Evolutionary conservation across 192 early-diverging fungal genomes (phyloP).

Genomic region (Gonapodya prolifera): DNA sequence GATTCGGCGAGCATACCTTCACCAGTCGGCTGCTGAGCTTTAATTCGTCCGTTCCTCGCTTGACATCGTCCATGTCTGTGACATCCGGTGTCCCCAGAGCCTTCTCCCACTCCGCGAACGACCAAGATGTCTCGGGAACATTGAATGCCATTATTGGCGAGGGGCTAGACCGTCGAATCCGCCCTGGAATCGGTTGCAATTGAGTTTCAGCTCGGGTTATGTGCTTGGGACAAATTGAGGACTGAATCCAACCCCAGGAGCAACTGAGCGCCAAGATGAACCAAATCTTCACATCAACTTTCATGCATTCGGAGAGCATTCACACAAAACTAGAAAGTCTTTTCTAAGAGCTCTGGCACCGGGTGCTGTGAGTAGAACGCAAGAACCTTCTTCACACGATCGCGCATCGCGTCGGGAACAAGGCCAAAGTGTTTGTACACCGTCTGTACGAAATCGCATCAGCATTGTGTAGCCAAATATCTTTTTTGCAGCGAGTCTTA

Average conservation of each 20-base stretch:
- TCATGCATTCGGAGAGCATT: background rate
- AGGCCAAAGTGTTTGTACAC: slow-evolving; percentile 83
- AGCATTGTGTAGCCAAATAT: slow-evolving; percentile 2
- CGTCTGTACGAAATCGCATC: slow-evolving; percentile 21
- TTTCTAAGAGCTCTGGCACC: background rate
- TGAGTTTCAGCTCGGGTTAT: background rate
- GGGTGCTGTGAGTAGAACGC: slow-evolving; percentile 8
- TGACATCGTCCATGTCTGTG: slow-evolving; percentile 25
- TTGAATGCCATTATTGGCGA: background rate
- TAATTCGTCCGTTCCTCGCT: slow-evolving; percentile 33
- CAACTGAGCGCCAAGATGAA: background rate
- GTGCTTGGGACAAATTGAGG: background rate
- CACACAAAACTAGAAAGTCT: background rate
- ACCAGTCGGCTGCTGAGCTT: slow-evolving; percentile 23
- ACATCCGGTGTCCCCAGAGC: background rate
- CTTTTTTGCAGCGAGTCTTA: background rate
- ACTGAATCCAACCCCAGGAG: too few species aligned
- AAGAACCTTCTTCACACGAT: slow-evolving; percentile 68
- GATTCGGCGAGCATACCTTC: slow-evolving; percentile 15
- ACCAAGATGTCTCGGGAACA: background rate
- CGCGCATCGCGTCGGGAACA: slow-evolving; percentile 54
- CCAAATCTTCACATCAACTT: background rate
- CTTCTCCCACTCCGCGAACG: background rate
- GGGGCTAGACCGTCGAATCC: too few species aligned
- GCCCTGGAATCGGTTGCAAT: too few species aligned